Conservation (phyloP, 192 early-diverging fungal species). For the Backusella morwellensis region DNA sequence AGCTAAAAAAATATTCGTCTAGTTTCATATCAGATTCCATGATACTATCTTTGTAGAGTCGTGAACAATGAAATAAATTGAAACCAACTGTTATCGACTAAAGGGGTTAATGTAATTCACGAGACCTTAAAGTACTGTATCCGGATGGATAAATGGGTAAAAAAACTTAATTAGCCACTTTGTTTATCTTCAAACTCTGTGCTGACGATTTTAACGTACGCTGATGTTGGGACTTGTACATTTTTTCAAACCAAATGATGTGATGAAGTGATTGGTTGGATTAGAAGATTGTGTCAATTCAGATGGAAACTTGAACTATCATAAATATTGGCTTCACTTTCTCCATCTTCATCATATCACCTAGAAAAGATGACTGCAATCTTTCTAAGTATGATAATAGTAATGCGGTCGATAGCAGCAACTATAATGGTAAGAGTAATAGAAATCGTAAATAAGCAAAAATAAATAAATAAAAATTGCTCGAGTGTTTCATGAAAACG, state of each 20-base stretch:
- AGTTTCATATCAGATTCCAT: background rate
- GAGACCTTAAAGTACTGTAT: background rate
- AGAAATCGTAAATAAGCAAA: no score
- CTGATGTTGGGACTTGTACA: background rate
- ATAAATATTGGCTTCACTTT: background rate
- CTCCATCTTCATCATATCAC: background rate
- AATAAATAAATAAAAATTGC: background rate
- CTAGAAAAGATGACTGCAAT: background rate
- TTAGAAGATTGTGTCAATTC: background rate
- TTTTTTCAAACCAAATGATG: background rate
- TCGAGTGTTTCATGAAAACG: background rate
- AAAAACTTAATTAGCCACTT: background rate
- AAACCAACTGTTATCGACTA: background rate
- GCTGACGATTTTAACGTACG: background rate
- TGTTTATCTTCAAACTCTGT: background rate
- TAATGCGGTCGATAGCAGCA: background rate
- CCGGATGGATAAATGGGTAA: constrained; percentile 5
- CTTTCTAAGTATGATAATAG: background rate
- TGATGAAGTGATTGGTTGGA: background rate
- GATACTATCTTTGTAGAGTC: background rate
- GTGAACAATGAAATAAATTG: background rate
- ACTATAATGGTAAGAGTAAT: background rate
- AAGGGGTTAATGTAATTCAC: background rate
- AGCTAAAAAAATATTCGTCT: background rate
- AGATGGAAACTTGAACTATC: background rate